These are phyloP conservation scores for Rubus parviflorus DNA, from an alignment of 306 rosid species.

Conservation along the genomic window DNA sequence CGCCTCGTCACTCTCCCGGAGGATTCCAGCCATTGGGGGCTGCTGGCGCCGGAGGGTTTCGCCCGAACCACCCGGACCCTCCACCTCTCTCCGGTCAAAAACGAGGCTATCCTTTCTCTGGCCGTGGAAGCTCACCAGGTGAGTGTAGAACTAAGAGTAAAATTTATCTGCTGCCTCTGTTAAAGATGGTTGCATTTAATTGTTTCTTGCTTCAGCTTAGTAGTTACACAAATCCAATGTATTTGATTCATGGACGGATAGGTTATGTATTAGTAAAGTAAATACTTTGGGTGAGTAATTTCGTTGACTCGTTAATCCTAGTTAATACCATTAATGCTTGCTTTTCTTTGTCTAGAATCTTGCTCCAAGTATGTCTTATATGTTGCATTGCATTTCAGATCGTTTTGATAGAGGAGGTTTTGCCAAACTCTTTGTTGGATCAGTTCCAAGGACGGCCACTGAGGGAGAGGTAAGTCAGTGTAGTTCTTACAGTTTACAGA, in stretches of 20 bases:
- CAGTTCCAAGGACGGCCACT: conserved; percentile 83
- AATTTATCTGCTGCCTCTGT: not conserved
- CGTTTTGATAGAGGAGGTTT: conserved; percentile 56
- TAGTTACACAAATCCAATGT: not conserved
- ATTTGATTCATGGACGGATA: not conserved
- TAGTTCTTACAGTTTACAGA: not conserved
- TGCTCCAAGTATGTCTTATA: not conserved
- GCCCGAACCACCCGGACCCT: conserved; percentile 38
- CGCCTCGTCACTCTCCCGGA: conserved; percentile 55
- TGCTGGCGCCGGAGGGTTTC: conserved; percentile 46
- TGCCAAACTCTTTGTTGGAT: conserved; percentile 91
- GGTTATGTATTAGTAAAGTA: not conserved
- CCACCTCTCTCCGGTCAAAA: conserved; percentile 71
- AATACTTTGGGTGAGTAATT: not conserved
- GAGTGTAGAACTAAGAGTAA: not conserved
- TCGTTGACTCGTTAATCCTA: not conserved
- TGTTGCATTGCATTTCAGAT: conserved; percentile 41
- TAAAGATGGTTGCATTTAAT: not conserved
- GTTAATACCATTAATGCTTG: not conserved
- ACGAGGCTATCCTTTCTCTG: conserved; percentile 66
- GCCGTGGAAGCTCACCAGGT: conserved; percentile 76
- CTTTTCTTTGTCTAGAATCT: not conserved
- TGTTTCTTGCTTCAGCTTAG: not conserved
- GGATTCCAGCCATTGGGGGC: conserved; percentile 47
- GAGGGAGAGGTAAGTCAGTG: conserved; percentile 74